phyloP scores from a whole-genome alignment of 805 yeast species.

The Groenewaldozyma salmanticensis region DNA sequence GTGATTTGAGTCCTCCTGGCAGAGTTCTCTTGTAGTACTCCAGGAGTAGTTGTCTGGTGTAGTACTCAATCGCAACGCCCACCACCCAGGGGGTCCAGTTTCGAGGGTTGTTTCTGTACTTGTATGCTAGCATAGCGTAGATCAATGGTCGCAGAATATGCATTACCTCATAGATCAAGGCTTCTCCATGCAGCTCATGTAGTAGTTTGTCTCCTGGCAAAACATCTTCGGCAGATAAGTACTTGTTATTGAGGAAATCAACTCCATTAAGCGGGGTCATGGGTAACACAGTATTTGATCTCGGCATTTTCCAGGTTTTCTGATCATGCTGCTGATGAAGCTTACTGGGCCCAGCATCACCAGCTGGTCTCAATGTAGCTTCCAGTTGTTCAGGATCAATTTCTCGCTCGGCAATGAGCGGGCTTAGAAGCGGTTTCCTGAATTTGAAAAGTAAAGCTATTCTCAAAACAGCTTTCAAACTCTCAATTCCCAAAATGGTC shows the following conservation, averaged over 20 bases:
- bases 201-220: slow-evolving; percentile 24
- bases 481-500: slow-evolving; percentile 23
- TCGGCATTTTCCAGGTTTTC: slow-evolving; percentile 19
- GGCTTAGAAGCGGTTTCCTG: slow-evolving; percentile 23
- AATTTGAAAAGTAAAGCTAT: slow-evolving; percentile 22
- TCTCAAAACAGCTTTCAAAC: slow-evolving; percentile 25
- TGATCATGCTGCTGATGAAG: background rate
- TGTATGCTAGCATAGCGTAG: slow-evolving; percentile 27
- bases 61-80: slow-evolving; percentile 28
- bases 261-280: slow-evolving; percentile 14
- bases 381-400: slow-evolving; percentile 21
- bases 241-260: slow-evolving; percentile 19
- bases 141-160: slow-evolving; percentile 31
- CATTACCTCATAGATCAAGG: slow-evolving; percentile 24
- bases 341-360: too few species aligned
- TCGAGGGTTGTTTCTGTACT: slow-evolving; percentile 11
- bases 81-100: slow-evolving; percentile 34
- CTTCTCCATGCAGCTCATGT: slow-evolving; percentile 18
- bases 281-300: slow-evolving; percentile 18
- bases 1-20: slow-evolving; percentile 18
- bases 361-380: background rate
- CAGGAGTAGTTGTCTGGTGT: slow-evolving; percentile 21
- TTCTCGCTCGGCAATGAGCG: slow-evolving; percentile 28
- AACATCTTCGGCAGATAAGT: slow-evolving; percentile 26
- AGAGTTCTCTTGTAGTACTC: slow-evolving; percentile 17